A percentile compares a stretch with the other conserved stretches of the same genome.
Evolutionary conservation across 305 asterid species (phyloP).

Genomic region (Rubia tinctorum): DNA sequence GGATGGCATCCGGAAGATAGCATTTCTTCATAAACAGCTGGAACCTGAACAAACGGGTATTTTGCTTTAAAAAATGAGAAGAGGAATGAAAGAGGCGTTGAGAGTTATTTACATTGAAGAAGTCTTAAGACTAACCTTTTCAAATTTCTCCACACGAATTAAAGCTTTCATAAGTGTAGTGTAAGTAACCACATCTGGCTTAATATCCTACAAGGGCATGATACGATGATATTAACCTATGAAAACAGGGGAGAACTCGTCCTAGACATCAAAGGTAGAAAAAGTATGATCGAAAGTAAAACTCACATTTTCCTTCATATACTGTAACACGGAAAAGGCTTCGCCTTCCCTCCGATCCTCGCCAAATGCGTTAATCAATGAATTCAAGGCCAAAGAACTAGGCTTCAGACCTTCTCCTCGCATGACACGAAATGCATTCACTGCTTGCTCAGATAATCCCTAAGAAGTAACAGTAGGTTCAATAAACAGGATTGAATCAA

Average conservation of each 20-base stretch:
- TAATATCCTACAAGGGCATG: conserved; percentile 58
- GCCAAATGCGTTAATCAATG: conserved; percentile 87
- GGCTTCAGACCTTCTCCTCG: conserved; percentile 90
- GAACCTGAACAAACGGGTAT: conserved; percentile 58
- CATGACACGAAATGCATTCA: conserved; percentile 82
- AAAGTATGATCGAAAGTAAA: background rate
- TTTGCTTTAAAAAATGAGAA: background rate
- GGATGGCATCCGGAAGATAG: conserved; percentile 79
- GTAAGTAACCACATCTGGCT: conserved; percentile 90
- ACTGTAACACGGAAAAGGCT: conserved; percentile 88
- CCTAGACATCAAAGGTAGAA: conserved; percentile 2
- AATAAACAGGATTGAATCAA: background rate
- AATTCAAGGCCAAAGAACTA: conserved; percentile 78
- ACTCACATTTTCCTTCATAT: conserved; percentile 92
- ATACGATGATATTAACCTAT: background rate
- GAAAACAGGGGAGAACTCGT: background rate
- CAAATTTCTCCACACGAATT: conserved; percentile 87
- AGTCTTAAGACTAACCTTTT: conserved; percentile 34
- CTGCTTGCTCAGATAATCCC: conserved; percentile 97
- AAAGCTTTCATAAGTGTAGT: conserved; percentile 95
- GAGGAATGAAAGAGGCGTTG: background rate
- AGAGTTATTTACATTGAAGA: background rate
- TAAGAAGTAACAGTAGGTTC: conserved; percentile 16
- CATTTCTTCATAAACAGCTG: conserved; percentile 97
- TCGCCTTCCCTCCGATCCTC: conserved; percentile 90